These are phyloP conservation scores for Rhizopus microsporus DNA, from an alignment of 371 early-diverging fungal genomes.

Conservation along the genomic window DNA sequence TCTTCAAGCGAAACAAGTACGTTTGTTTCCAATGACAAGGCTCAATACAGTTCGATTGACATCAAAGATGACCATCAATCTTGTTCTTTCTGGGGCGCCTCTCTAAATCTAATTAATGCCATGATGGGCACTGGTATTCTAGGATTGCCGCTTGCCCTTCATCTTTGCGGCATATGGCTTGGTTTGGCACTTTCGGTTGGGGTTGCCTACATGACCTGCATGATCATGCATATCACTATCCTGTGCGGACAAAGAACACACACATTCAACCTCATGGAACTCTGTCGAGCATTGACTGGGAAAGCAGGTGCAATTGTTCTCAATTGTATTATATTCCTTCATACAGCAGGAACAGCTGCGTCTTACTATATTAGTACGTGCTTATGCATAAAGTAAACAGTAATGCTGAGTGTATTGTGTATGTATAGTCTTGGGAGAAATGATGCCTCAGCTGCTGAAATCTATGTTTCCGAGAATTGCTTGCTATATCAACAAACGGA, in stretches of 20 bases:
- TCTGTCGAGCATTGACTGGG: conserved; percentile 44
- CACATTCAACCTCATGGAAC: conserved; percentile 32
- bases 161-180: conserved; percentile 54
- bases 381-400: not conserved
- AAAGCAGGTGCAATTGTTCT: conserved; percentile 35
- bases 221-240: conserved; percentile 52
- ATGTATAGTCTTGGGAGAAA: conserved; percentile 51
- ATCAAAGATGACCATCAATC: too few species aligned
- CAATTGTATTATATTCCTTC: conserved; percentile 51
- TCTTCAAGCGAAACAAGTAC: not conserved
- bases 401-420: not conserved
- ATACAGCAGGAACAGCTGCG: conserved; percentile 52
- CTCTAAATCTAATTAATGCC: conserved; percentile 55
- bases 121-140: conserved; percentile 65
- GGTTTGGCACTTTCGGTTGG: conserved; percentile 45
- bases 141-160: conserved; percentile 54
- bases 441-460: conserved; percentile 42
- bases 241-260: conserved; percentile 41
- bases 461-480: conserved; percentile 21
- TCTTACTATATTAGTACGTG: conserved; percentile 50
- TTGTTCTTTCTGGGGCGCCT: conserved; percentile 15
- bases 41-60: not conserved
- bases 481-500: conserved; percentile 25
- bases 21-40: not conserved
- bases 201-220: conserved; percentile 45